A percentile compares a stretch with the other conserved stretches of the same genome.
These are phyloP conservation scores for Verticillium albo-atrum DNA, from an alignment of 2,329 filamentous ascomycete species.

Conservation along the genomic window DNA sequence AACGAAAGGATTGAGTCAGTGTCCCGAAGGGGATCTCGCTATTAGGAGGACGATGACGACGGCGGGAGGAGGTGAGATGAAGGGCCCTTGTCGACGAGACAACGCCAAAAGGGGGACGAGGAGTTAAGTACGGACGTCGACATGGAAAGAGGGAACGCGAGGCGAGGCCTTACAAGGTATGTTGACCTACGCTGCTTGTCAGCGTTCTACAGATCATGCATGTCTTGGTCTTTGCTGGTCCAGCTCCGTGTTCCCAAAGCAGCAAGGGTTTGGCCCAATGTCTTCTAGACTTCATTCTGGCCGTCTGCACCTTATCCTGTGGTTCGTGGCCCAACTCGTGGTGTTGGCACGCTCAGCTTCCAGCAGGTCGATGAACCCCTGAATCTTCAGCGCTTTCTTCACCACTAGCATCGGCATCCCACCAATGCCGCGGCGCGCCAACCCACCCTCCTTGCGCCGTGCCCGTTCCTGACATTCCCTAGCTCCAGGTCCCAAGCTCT, in stretches of 20 bases:
- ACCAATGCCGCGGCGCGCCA: background rate
- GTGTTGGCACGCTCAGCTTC: background rate
- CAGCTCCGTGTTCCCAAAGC: background rate
- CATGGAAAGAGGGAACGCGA: background rate
- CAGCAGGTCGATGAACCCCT: background rate
- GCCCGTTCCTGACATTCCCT: background rate
- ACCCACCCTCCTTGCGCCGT: background rate
- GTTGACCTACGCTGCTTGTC: background rate
- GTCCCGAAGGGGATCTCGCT: background rate
- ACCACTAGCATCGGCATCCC: background rate
- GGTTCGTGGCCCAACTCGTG: background rate
- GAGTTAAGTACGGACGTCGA: background rate
- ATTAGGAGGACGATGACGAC: background rate
- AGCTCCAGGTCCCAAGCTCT: background rate
- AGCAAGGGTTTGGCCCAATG: background rate
- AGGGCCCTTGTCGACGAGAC: background rate
- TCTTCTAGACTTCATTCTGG: background rate
- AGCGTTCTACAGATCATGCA: background rate
- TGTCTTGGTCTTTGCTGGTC: background rate
- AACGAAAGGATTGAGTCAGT: background rate
- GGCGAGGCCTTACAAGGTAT: background rate
- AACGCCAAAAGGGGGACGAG: background rate
- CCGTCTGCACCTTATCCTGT: background rate
- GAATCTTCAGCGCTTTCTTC: background rate
- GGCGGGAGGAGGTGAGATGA: background rate